phyloP scores from a whole-genome alignment of 345 rosid genomes.

The Salix koriyanagi region DNA sequence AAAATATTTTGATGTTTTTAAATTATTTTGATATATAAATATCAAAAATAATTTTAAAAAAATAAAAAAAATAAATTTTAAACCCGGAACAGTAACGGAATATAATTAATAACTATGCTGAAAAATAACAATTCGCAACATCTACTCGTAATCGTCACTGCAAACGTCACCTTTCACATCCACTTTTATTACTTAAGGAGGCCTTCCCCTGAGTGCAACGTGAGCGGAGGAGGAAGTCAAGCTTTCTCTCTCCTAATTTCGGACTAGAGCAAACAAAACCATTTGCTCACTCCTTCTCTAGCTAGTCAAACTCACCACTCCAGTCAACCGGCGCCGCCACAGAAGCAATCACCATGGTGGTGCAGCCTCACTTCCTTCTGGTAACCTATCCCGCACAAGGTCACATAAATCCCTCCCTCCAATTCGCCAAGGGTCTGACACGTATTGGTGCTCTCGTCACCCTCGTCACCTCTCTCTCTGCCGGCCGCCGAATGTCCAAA shows the following conservation, averaged over 20 bases:
- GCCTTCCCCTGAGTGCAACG: no score
- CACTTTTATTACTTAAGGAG: no score
- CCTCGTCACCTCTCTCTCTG: slow-evolving; percentile 36
- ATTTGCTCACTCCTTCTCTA: background rate
- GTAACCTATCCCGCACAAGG: slow-evolving; percentile 58
- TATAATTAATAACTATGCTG: no score
- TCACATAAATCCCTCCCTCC: slow-evolving; percentile 61
- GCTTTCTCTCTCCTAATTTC: background rate
- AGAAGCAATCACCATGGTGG: background rate
- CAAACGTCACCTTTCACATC: no score
- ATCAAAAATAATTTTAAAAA: no score
- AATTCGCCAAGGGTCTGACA: slow-evolving; percentile 54
- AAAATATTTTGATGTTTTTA: no score
- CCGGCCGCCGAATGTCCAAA: slow-evolving; percentile 40
- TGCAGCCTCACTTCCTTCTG: slow-evolving; percentile 44
- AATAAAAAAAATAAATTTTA: no score
- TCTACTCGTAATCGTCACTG: no score
- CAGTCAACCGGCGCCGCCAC: background rate
- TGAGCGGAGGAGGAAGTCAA: no score
- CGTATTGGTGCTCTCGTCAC: slow-evolving; percentile 49
- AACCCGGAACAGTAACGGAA: no score
- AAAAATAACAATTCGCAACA: no score
- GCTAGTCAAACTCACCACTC: background rate
- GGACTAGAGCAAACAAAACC: background rate
- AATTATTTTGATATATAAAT: no score